Evolutionary conservation across 1,139 yeast species (phyloP).

Genomic region (Blastobotrys persicus): DNA sequence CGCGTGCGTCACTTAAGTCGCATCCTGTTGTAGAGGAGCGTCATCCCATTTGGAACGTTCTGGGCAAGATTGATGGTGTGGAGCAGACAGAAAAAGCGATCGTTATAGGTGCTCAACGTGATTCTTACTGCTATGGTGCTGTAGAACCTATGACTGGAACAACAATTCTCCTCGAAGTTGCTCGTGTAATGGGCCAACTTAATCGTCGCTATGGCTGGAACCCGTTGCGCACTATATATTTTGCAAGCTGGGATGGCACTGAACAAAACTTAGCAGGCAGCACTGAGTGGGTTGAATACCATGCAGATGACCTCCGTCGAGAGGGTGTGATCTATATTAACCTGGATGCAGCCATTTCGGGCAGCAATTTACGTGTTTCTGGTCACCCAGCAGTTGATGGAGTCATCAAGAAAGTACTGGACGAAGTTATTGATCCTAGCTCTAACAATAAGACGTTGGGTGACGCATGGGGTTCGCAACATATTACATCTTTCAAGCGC

Average conservation of each 20-base stretch:
- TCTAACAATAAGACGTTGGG: constrained; percentile 24
- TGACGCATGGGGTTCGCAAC: constrained; percentile 23
- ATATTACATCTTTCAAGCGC: constrained; percentile 19
- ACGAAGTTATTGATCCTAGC: constrained; percentile 41
- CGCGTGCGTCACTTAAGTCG: constrained; percentile 43
- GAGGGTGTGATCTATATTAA: constrained; percentile 77
- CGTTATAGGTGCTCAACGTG: constrained; percentile 82
- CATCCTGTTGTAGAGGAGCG: constrained; percentile 52
- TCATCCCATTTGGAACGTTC: constrained; percentile 74
- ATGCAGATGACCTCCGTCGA: constrained; percentile 50
- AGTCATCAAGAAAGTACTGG: constrained; percentile 45
- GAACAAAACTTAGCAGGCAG: constrained; percentile 84
- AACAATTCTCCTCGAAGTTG: constrained; percentile 65
- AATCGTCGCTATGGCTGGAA: constrained; percentile 70
- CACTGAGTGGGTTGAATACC: constrained; percentile 70
- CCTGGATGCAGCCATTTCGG: constrained; percentile 69
- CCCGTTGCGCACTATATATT: constrained; percentile 79
- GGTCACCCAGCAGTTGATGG: constrained; percentile 66
- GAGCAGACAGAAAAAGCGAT: constrained; percentile 77
- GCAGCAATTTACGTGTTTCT: constrained; percentile 54
- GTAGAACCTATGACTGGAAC: constrained; percentile 74
- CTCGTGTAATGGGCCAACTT: constrained; percentile 66
- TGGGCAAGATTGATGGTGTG: constrained; percentile 74
- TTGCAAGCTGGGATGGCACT: constrained; percentile 83
- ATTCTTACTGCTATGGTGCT: constrained; percentile 75